Conservation (phyloP, 345 rosid species). For the Pelargonium nanum region DNA sequence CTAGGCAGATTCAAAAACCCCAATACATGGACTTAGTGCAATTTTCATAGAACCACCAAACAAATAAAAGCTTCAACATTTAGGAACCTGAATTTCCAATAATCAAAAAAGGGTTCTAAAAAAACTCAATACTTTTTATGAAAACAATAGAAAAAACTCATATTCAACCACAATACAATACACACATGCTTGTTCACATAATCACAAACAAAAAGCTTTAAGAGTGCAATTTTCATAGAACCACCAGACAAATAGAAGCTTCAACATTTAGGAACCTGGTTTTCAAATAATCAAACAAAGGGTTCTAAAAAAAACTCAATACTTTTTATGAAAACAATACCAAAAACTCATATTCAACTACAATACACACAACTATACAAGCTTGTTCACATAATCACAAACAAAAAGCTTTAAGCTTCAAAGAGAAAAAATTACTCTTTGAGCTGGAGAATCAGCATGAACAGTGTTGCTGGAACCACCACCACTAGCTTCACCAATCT, state of each 20-base stretch:
- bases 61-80: not conserved
- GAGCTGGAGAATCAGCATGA: not conserved
- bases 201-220: not conserved
- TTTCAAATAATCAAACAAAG: not conserved
- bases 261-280: no score
- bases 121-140: no score
- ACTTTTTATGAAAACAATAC: no score
- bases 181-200: not conserved
- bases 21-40: not conserved
- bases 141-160: not conserved
- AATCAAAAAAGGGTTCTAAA: not conserved
- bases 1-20: no score
- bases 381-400: not conserved
- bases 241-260: no score
- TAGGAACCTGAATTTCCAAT: not conserved
- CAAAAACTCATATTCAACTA: not conserved
- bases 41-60: not conserved
- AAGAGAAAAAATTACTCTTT: not conserved
- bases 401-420: not conserved
- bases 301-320: not conserved
- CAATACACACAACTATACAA: not conserved
- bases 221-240: no score
- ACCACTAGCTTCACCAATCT: not conserved
- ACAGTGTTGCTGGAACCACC: no score
- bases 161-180: not conserved